These are phyloP conservation scores for Xylaria nigripes DNA, from an alignment of 495 filamentous ascomycete genomes.

Conservation along the genomic window DNA sequence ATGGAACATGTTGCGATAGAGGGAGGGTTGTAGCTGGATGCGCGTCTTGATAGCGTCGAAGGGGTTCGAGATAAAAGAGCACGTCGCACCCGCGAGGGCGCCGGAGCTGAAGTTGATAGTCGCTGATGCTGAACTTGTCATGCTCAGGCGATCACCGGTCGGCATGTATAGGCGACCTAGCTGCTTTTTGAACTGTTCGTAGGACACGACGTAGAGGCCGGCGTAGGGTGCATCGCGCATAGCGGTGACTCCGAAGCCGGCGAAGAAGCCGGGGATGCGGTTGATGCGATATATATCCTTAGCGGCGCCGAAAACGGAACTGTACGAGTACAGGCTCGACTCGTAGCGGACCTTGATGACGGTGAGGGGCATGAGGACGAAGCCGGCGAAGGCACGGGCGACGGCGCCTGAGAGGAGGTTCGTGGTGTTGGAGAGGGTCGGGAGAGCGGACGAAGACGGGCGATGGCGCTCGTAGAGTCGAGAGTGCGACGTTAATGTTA, in stretches of 20 bases:
- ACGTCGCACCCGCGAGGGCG: slow-evolving; percentile 67
- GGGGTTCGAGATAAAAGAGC: slow-evolving; percentile 84
- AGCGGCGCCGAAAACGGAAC: slow-evolving; percentile 62
- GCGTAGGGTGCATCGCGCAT: slow-evolving; percentile 92
- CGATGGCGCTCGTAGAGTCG: slow-evolving; percentile 8
- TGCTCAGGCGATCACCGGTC: neutral
- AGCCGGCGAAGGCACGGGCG: slow-evolving; percentile 75
- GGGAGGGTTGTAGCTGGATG: slow-evolving; percentile 77
- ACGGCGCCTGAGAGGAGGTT: slow-evolving; percentile 80
- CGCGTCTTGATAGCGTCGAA: slow-evolving; percentile 96
- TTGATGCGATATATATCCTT: slow-evolving; percentile 66
- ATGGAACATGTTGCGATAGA: slow-evolving; percentile 79
- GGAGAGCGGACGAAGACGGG: slow-evolving; percentile 60
- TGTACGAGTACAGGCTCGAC: slow-evolving; percentile 73
- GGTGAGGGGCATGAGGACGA: slow-evolving; percentile 92
- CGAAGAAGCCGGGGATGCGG: slow-evolving; percentile 79
- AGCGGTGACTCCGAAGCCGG: slow-evolving; percentile 88
- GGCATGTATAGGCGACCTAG: slow-evolving; percentile 38
- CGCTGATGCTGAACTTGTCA: slow-evolving; percentile 44
- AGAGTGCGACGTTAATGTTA: slow-evolving; percentile 37
- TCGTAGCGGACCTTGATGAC: slow-evolving; percentile 97
- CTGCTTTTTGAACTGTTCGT: slow-evolving; percentile 75
- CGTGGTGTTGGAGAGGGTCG: slow-evolving; percentile 72
- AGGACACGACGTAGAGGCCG: slow-evolving; percentile 87
- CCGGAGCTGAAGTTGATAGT: slow-evolving; percentile 81